Evolutionary conservation across 2,329 filamentous ascomycete species (phyloP), one percentile per base, ranked within the genome.

Genomic region (Shiraia sp.): DNA sequence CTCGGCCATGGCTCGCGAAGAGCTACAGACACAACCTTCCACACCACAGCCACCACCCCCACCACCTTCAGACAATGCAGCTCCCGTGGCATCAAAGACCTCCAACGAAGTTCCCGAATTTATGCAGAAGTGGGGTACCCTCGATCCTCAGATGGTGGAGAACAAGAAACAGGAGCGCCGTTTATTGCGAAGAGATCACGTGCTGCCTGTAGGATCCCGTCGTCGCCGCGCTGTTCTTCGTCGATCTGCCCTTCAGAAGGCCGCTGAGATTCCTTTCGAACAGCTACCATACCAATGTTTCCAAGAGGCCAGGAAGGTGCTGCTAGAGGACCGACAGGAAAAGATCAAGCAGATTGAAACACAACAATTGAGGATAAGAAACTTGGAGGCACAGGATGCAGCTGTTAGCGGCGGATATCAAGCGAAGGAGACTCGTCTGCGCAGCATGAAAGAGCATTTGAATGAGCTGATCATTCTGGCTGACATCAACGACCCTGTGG

Each of bases 221-320:
- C 83, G 91, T 76, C 86, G 91, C 50, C 86, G 92, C 66, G 72
- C 72, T 35, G 69, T 66, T 29, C 62, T 69, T 32, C 56, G 53
- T 31, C 55, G 63, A 10, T 56, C 59, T 13, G 61, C 71, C 12
- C 49, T 63, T 10, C 82, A 79, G 61, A 81, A 75, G 58, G 80
- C 75, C 26, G 73, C 79, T 49, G 80, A 86, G 59, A 75, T 96
- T 35, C 90, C 91, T 17, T 96, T 99, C 66, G 90, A 96, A 75
- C 87, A 92, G 66, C 76, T 99, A 55, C 93, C 93, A 13, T 99
- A 95, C 74, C 92, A 97, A 78, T 93, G 89, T 72, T 99, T 97
- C 75, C 93, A 99, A 73, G 91, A 96, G 74, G 93, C 93, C 28
- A 83, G 91, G 50, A 88, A 90, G 67, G 73, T 97, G 34, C 76